These are phyloP conservation scores for Sclerospora graminicola DNA, from an alignment of 352 stramenopile species.

Conservation along the genomic window DNA sequence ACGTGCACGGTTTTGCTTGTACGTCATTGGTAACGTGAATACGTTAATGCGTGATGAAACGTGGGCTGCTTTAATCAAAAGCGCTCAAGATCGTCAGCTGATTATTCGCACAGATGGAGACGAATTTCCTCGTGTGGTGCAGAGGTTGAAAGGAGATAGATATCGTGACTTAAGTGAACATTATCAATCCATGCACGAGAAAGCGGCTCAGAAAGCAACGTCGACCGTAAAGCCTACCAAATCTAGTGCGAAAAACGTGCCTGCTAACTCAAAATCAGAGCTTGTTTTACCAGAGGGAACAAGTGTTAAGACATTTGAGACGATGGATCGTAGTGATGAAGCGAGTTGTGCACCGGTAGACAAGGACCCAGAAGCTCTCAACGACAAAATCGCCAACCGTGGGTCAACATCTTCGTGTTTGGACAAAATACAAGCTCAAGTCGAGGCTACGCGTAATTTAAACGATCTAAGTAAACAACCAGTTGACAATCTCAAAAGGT, in stretches of 20 bases:
- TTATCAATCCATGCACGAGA: slow-evolving; percentile 67
- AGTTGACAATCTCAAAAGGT: slow-evolving; percentile 16
- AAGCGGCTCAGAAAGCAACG: slow-evolving; percentile 29
- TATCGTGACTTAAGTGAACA: slow-evolving; percentile 31
- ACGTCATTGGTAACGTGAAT: slow-evolving; percentile 73
- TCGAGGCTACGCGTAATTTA: slow-evolving; percentile 1
- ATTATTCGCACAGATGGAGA: slow-evolving; percentile 42
- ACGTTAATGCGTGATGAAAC: slow-evolving; percentile 71
- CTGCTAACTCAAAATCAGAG: slow-evolving; percentile 6
- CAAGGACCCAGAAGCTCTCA: background rate
- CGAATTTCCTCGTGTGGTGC: slow-evolving; percentile 29
- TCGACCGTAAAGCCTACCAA: slow-evolving; percentile 7
- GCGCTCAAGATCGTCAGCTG: slow-evolving; percentile 50
- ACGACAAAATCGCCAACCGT: slow-evolving; percentile 1
- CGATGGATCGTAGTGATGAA: background rate
- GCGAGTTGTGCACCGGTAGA: background rate
- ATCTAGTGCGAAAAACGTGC: background rate
- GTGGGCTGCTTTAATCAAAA: slow-evolving; percentile 69
- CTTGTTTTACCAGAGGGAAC: background rate
- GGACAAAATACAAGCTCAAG: slow-evolving; percentile 3
- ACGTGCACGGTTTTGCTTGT: slow-evolving; percentile 79
- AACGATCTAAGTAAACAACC: slow-evolving; percentile 1
- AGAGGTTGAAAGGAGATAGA: slow-evolving; percentile 33
- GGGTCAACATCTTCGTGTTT: background rate
- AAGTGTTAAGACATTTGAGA: background rate